phyloP scores from a whole-genome alignment of 495 filamentous ascomycete species.

The Hypoxylon intermedium region DNA sequence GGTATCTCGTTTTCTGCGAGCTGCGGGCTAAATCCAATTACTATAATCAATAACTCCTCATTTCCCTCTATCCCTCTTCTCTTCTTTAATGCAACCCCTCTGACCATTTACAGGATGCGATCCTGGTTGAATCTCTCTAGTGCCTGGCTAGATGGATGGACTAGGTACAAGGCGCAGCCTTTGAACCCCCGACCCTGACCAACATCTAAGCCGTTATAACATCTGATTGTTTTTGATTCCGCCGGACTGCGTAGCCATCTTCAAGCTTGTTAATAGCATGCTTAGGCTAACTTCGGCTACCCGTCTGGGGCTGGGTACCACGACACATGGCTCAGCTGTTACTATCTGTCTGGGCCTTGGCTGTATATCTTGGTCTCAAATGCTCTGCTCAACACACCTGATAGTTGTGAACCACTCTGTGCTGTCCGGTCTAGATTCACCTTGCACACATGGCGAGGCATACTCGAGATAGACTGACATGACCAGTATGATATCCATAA shows the following conservation, averaged over 20 bases:
- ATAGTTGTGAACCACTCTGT: neutral
- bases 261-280: slow-evolving; percentile 4
- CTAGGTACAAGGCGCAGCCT: slow-evolving; percentile 34
- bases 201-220: slow-evolving; percentile 26
- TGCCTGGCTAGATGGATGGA: slow-evolving; percentile 36
- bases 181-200: slow-evolving; percentile 33
- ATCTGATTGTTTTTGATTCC: slow-evolving; percentile 5
- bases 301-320: slow-evolving; percentile 14
- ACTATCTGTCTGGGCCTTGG: slow-evolving; percentile 13
- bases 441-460: slow-evolving; percentile 13
- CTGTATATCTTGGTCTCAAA: slow-evolving; percentile 4
- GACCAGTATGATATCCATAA: slow-evolving; percentile 8
- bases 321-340: slow-evolving; percentile 4
- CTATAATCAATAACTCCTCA: slow-evolving; percentile 9
- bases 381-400: neutral
- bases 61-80: slow-evolving; percentile 17
- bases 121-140: slow-evolving; percentile 20
- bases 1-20: slow-evolving; percentile 4
- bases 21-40: slow-evolving; percentile 3
- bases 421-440: slow-evolving; percentile 2
- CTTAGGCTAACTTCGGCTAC: slow-evolving; percentile 15
- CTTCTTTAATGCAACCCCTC: slow-evolving; percentile 27
- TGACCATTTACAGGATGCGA: slow-evolving; percentile 24
- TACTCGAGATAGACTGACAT: slow-evolving; percentile 19
- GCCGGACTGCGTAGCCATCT: slow-evolving; percentile 12